These are phyloP conservation scores for Arabidopsis suecica DNA, from an alignment of 345 rosid species.

Conservation along the genomic window DNA sequence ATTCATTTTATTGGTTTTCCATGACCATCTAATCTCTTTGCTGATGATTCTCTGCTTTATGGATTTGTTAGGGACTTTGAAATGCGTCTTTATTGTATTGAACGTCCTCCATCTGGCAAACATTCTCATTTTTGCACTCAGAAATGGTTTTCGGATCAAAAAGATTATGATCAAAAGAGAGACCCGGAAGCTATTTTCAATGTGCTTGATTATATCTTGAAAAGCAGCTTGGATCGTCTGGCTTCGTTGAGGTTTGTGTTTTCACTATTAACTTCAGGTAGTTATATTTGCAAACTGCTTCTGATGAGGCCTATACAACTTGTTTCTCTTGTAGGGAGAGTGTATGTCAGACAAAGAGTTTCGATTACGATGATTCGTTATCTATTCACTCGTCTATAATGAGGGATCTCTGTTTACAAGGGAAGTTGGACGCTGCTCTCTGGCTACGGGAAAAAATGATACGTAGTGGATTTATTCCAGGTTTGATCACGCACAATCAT, in stretches of 20 bases:
- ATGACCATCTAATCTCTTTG: neutral
- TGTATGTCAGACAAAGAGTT: slow-evolving; percentile 42
- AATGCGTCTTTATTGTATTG: slow-evolving; percentile 37
- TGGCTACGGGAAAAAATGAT: slow-evolving; percentile 63
- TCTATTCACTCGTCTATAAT: slow-evolving; percentile 43
- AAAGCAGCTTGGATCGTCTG: slow-evolving; percentile 69
- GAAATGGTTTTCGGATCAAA: slow-evolving; percentile 48
- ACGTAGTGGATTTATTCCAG: slow-evolving; percentile 57
- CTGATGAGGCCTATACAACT: neutral
- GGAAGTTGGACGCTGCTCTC: slow-evolving; percentile 72
- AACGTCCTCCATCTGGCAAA: slow-evolving; percentile 30
- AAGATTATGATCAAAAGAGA: slow-evolving; percentile 44
- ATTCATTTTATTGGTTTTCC: slow-evolving; percentile 1
- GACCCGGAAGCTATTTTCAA: slow-evolving; percentile 57
- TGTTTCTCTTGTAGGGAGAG: slow-evolving; percentile 58
- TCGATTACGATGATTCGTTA: slow-evolving; percentile 41
- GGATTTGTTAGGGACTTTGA: slow-evolving; percentile 44
- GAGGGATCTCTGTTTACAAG: slow-evolving; percentile 61
- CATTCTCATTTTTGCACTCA: slow-evolving; percentile 33
- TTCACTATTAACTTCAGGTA: neutral
- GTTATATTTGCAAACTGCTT: neutral
- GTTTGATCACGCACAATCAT: slow-evolving; percentile 69
- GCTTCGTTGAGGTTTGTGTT: slow-evolving; percentile 59
- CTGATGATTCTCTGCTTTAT: slow-evolving; percentile 11
- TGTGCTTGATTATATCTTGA: slow-evolving; percentile 63